Evolutionary conservation across 495 filamentous ascomycete genomes (phyloP).

Genomic region (Gamarada debralockiae): DNA sequence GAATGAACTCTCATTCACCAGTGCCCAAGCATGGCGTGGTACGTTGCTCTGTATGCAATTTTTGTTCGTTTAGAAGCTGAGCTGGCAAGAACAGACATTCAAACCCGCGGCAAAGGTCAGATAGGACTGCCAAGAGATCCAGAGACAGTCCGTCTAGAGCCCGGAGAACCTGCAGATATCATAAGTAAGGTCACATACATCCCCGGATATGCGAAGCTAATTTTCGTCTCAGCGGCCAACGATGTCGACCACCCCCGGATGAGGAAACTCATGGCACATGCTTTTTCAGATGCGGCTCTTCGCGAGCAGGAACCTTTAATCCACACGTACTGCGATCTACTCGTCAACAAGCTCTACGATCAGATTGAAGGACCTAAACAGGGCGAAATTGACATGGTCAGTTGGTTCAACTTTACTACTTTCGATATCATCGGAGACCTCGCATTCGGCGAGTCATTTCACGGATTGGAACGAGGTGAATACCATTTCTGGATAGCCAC

Average conservation of each 20-base stretch:
- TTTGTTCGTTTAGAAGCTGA: neutral
- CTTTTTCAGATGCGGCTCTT: constrained; percentile 48
- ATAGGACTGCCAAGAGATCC: no score
- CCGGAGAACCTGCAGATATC: no score
- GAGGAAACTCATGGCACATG: constrained; percentile 31
- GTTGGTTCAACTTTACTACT: constrained; percentile 43
- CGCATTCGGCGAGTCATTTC: constrained; percentile 47
- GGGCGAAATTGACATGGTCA: constrained; percentile 38
- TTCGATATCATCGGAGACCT: constrained; percentile 55
- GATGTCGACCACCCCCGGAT: neutral
- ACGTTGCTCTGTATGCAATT: neutral
- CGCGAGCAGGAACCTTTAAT: constrained; percentile 43
- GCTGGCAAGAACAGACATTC: constrained; percentile 25
- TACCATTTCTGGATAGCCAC: constrained; percentile 41
- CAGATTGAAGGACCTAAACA: constrained; percentile 6
- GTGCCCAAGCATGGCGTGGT: no score
- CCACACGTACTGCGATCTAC: constrained; percentile 36
- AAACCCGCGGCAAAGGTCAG: constrained; percentile 36
- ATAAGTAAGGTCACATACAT: no score
- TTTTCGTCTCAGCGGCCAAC: constrained; percentile 26
- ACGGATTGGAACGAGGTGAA: constrained; percentile 38
- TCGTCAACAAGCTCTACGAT: constrained; percentile 34
- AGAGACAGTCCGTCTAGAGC: no score
- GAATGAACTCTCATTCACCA: constrained; percentile 6
- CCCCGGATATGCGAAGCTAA: no score